phyloP scores from a whole-genome alignment of 2,329 filamentous ascomycete genomes.

The Phoma sp. region DNA sequence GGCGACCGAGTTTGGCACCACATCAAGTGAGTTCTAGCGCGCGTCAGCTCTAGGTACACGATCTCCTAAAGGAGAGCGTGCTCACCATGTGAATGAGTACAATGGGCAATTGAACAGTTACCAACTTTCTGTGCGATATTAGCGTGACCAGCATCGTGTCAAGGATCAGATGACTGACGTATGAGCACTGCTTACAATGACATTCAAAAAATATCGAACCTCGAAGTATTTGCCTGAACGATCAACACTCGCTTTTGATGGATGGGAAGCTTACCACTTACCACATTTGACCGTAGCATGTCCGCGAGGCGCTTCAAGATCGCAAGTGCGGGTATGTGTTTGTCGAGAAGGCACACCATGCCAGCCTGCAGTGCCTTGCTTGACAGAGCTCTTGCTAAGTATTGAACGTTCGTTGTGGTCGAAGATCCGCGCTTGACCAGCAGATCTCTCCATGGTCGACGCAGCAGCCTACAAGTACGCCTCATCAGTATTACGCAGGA shows the following conservation, averaged over 20 bases:
- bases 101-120: constrained; percentile 61
- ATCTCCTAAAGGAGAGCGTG: background rate
- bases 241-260: constrained; percentile 15
- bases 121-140: constrained; percentile 50
- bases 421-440: constrained; percentile 59
- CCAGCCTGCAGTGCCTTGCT: constrained; percentile 55
- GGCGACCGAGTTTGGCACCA: constrained; percentile 61
- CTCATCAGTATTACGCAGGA: constrained; percentile 24
- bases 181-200: constrained; percentile 54
- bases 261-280: constrained; percentile 23
- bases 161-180: constrained; percentile 39
- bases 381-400: constrained; percentile 52
- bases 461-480: constrained; percentile 51
- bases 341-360: constrained; percentile 55
- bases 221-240: constrained; percentile 61
- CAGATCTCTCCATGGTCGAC: constrained; percentile 57
- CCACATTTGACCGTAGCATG: constrained; percentile 60
- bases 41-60: constrained; percentile 14
- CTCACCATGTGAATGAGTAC: constrained; percentile 61
- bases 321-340: constrained; percentile 57
- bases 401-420: constrained; percentile 59
- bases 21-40: constrained; percentile 60
- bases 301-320: constrained; percentile 58
- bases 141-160: constrained; percentile 14
- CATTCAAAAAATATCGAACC: constrained; percentile 62